Conservation (phyloP, 441 rosid species). For the Pelargonium cotyledonis region DNA sequence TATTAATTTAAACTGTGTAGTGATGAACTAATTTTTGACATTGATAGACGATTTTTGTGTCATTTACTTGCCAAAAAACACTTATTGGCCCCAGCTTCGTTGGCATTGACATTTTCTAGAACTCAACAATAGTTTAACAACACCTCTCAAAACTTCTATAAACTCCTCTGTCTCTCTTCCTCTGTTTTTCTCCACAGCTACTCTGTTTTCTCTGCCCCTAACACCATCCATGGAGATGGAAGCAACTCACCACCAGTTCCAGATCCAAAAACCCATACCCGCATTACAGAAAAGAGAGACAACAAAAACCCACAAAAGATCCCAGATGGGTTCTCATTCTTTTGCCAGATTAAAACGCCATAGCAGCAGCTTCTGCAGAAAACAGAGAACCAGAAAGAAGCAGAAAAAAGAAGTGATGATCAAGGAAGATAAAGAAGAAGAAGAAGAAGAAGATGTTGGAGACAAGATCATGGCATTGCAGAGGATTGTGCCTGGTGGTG, state of each 20-base stretch:
- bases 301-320: conserved; percentile 7
- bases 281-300: conserved; percentile 14
- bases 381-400: conserved; percentile 15
- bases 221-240: conserved; percentile 28
- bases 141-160: conserved; percentile 10
- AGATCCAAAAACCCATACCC: conserved; percentile 19
- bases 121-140: conserved; percentile 25
- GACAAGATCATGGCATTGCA: conserved; percentile 54
- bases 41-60: no score
- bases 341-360: conserved; percentile 18
- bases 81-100: conserved; percentile 34
- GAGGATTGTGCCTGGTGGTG: conserved; percentile 67
- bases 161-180: conserved; percentile 13
- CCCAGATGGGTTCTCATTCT: conserved; percentile 23
- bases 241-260: conserved; percentile 1
- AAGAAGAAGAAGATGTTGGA: conserved; percentile 34
- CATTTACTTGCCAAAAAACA: conserved; percentile 19
- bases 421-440: conserved; percentile 22
- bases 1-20: no score
- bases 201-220: background rate
- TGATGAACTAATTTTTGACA: no score
- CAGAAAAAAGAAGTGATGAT: conserved; percentile 14
- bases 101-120: conserved; percentile 40
- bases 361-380: conserved; percentile 21
- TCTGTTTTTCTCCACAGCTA: background rate